Evolutionary conservation across 1,139 yeast species (phyloP).

Genomic region (Saccharomyces uvarum): DNA sequence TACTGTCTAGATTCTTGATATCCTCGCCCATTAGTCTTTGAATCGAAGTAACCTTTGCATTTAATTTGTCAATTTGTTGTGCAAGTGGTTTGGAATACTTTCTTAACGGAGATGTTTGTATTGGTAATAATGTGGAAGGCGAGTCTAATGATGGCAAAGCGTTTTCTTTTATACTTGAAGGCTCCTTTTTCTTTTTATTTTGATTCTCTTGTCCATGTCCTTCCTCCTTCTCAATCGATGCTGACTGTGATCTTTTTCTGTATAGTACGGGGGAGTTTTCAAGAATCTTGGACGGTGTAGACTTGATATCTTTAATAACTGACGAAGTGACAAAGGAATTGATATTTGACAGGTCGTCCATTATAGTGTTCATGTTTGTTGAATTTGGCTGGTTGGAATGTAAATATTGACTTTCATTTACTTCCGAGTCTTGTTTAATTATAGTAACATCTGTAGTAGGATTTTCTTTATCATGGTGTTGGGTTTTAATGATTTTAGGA

Average conservation of each 20-base stretch:
- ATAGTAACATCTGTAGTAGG: not conserved
- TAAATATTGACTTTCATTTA: not conserved
- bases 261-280: constrained; percentile 21
- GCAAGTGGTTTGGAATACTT: not conserved
- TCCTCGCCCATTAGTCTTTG: not conserved
- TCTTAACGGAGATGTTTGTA: not conserved
- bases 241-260: constrained; percentile 6
- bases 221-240: constrained; percentile 4
- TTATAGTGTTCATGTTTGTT: constrained; percentile 13
- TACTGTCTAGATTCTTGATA: not conserved
- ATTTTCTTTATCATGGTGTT: not conserved
- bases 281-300: constrained; percentile 12
- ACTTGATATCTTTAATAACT: constrained; percentile 15
- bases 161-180: not conserved
- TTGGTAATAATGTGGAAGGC: not conserved
- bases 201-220: not conserved
- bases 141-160: not conserved
- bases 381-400: constrained; percentile 9
- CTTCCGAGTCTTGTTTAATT: not conserved
- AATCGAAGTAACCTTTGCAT: not conserved
- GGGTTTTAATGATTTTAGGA: not conserved
- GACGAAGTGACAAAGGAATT: constrained; percentile 26
- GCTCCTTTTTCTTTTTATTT: not conserved
- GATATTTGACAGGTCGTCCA: constrained; percentile 21
- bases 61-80: not conserved